phyloP scores from a whole-genome alignment of 176 grass and related monocot species.

The Cenchrus fungigraminus region DNA sequence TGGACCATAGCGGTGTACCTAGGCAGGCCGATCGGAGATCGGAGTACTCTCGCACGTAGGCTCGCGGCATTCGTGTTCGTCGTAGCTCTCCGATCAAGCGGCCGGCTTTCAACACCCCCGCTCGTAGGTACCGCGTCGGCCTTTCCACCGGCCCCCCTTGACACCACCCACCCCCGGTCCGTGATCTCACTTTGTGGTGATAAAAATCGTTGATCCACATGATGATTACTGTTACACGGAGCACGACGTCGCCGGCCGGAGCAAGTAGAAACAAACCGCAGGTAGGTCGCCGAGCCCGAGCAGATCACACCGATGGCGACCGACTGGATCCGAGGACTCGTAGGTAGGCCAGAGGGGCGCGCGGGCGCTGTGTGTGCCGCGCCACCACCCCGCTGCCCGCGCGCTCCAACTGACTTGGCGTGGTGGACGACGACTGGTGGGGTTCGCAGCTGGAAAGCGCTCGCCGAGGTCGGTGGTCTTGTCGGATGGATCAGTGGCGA shows the following conservation, averaged over 20 bases:
- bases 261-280: no score
- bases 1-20: background rate
- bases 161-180: no score
- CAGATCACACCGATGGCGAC: background rate
- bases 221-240: no score
- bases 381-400: background rate
- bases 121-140: no score
- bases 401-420: background rate
- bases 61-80: background rate
- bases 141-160: no score
- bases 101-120: no score
- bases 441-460: conserved; percentile 54
- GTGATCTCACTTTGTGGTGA: no score
- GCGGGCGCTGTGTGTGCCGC: background rate
- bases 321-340: background rate
- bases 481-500: conserved; percentile 28
- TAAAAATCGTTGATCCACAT: no score
- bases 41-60: background rate
- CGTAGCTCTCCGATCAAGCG: no score
- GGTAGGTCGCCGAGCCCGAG: background rate
- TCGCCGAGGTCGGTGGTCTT: conserved; percentile 51
- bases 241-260: no score
- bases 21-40: background rate
- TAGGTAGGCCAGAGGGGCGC: background rate
- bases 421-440: background rate